Conservation (phyloP, 78 protist genomes). For the Capsaspora owczarzaki region DNA sequence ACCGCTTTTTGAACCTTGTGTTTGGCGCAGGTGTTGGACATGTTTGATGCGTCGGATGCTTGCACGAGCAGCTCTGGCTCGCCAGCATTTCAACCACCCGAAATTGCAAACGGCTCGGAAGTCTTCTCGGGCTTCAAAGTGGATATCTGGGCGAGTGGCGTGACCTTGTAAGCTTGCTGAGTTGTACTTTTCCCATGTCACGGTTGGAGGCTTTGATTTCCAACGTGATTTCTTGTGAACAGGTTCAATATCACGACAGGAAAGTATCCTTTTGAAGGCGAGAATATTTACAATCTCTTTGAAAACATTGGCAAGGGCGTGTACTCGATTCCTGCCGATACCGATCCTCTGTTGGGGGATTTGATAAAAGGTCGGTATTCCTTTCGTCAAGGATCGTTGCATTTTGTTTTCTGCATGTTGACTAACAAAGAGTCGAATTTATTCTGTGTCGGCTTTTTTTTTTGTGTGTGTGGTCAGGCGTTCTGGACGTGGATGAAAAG, state of each 20-base stretch:
- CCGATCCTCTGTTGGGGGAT: not conserved
- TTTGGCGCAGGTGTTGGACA: constrained; percentile 2
- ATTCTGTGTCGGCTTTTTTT: too few relatives aligned
- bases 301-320: constrained; percentile 28
- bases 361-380: not conserved
- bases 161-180: constrained; percentile 30
- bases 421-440: too few relatives aligned
- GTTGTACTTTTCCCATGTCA: not conserved
- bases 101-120: constrained; percentile 26
- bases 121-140: constrained; percentile 30
- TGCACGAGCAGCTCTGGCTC: constrained; percentile 23
- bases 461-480: not conserved
- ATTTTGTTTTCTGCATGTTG: too few relatives aligned
- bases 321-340: constrained; percentile 14
- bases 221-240: too few relatives aligned
- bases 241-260: constrained; percentile 40
- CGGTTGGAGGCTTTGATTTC: too few relatives aligned
- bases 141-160: constrained; percentile 53
- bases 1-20: too few relatives aligned
- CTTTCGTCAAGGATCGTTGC: too few relatives aligned
- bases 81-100: constrained; percentile 53
- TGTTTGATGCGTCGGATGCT: not conserved
- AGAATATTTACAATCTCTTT: constrained; percentile 16
- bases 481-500: not conserved
- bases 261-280: constrained; percentile 46